A percentile compares a stretch with the other conserved stretches of the same genome.
phyloP scores from a whole-genome alignment of 1,139 yeast genomes.

The Lodderomyces elongisporus region DNA sequence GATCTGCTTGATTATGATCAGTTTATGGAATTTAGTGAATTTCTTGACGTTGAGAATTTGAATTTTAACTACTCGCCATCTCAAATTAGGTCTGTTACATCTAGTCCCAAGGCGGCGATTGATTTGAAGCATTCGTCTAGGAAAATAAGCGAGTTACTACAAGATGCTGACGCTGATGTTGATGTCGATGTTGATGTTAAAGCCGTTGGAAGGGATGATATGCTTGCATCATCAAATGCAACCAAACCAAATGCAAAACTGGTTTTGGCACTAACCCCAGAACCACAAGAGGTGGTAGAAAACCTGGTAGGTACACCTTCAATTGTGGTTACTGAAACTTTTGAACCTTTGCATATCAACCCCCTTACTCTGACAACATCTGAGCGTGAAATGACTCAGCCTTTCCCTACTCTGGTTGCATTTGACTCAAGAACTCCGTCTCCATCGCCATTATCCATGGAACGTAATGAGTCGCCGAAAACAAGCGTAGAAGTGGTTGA shows the following conservation, averaged over 20 bases:
- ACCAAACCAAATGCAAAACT: background rate
- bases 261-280: background rate
- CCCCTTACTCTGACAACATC: background rate
- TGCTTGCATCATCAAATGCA: background rate
- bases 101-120: slow-evolving; percentile 1
- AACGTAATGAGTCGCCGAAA: slow-evolving; percentile 9
- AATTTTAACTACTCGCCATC: slow-evolving; percentile 24
- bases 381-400: too few species aligned
- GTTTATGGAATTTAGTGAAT: slow-evolving; percentile 58
- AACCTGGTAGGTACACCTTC: background rate
- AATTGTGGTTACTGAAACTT: background rate
- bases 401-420: slow-evolving; percentile 6
- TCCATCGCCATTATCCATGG: slow-evolving; percentile 12
- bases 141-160: background rate
- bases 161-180: background rate
- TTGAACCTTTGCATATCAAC: background rate
- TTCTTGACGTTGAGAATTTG: slow-evolving; percentile 54
- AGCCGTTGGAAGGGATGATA: too few species aligned
- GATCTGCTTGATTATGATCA: slow-evolving; percentile 18
- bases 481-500: slow-evolving; percentile 12
- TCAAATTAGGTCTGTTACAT: background rate
- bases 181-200: background rate
- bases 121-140: background rate
- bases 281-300: background rate
- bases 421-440: slow-evolving; percentile 13